phyloP scores from a whole-genome alignment of 169 alveolate species.

The Plasmodium falciparum region DNA sequence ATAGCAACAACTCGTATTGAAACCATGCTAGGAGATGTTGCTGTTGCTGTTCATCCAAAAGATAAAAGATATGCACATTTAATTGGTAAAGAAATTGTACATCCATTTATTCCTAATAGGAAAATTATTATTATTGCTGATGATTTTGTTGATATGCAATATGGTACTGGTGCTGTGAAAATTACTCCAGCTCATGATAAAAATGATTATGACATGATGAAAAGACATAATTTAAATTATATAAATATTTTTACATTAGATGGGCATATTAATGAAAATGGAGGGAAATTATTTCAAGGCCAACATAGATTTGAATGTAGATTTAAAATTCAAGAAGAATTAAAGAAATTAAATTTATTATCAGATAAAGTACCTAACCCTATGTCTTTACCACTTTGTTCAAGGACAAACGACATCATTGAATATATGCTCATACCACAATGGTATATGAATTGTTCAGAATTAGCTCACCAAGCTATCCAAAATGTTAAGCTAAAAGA shows the following conservation, averaged over 20 bases:
- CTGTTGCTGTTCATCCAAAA: conserved; percentile 99
- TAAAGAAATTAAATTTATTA: conserved; percentile 92
- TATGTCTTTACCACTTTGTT: conserved; percentile 98
- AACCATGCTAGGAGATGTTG: conserved; percentile 99
- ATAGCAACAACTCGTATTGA: conserved; percentile 99
- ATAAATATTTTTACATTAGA: conserved; percentile 96
- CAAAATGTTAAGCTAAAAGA: conserved; percentile 94
- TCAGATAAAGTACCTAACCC: conserved; percentile 91
- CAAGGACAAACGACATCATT: conserved; percentile 98
- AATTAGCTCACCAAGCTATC: conserved; percentile 93
- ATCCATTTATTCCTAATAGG: conserved; percentile 98
- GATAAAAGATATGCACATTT: conserved; percentile 93
- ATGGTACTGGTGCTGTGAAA: conserved; percentile 99
- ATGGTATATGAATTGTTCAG: conserved; percentile 99
- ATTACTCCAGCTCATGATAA: conserved; percentile 99
- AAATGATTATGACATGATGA: conserved; percentile 98
- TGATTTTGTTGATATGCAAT: conserved; percentile 96
- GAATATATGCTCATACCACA: conserved; percentile 99
- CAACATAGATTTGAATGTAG: conserved; percentile 97
- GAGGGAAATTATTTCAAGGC: conserved; percentile 95
- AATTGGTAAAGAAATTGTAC: conserved; percentile 96
- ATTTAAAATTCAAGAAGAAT: conserved; percentile 91
- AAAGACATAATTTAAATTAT: conserved; percentile 92
- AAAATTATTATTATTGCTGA: conserved; percentile 96
- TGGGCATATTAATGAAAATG: conserved; percentile 96